A percentile compares a stretch with the other conserved stretches of the same genome.
Conservation (phyloP, 441 rosid species). For the Adansonia madagascariensis region DNA sequence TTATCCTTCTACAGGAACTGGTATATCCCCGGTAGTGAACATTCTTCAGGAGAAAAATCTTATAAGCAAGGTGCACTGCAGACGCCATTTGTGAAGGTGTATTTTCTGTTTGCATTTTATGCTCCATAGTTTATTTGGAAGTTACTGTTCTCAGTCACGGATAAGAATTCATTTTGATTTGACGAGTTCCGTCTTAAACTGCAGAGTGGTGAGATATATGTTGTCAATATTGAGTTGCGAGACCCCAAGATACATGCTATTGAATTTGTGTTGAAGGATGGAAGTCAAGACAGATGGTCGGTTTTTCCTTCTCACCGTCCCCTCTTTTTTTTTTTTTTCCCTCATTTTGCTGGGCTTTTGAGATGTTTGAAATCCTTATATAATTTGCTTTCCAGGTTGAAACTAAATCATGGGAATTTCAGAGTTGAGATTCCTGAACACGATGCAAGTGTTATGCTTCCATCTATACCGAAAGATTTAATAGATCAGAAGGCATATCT, state of each 20-base stretch:
- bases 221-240: slow-evolving; percentile 56
- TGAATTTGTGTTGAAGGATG: slow-evolving; percentile 73
- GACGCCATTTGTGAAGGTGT: slow-evolving; percentile 59
- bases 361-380: slow-evolving; percentile 24
- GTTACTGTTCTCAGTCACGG: background rate
- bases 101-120: slow-evolving; percentile 21
- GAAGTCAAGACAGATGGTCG: slow-evolving; percentile 60
- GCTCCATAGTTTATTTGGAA: slow-evolving; percentile 12
- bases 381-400: slow-evolving; percentile 46
- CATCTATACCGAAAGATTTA: slow-evolving; percentile 49
- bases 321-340: background rate
- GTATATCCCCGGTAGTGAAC: slow-evolving; percentile 54
- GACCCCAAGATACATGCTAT: slow-evolving; percentile 55
- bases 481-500: slow-evolving; percentile 57
- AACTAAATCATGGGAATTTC: slow-evolving; percentile 63
- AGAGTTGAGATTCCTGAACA: slow-evolving; percentile 60
- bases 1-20: slow-evolving; percentile 47
- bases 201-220: slow-evolving; percentile 54
- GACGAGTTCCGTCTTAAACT: slow-evolving; percentile 21
- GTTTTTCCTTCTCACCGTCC: slow-evolving; percentile 25
- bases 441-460: slow-evolving; percentile 37
- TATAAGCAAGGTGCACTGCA: slow-evolving; percentile 59
- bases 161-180: background rate
- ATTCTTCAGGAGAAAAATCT: slow-evolving; percentile 39
- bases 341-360: slow-evolving; percentile 10